These are phyloP conservation scores for Rhodotorula sp. DNA, from an alignment of 1,284 basidiomycete species.

Conservation along the genomic window DNA sequence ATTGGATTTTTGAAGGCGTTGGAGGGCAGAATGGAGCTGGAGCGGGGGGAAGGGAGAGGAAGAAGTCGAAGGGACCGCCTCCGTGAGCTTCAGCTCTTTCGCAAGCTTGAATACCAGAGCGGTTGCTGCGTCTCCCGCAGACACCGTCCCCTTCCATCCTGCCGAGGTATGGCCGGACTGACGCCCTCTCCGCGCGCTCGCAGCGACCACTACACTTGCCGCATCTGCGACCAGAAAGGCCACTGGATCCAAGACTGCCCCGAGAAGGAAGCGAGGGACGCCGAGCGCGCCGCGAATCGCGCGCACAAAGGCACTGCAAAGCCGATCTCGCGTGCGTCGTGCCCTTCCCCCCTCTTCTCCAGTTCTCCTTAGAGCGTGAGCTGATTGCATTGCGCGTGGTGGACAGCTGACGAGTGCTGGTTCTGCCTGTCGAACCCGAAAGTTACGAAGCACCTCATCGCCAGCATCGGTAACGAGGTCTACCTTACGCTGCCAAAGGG, in stretches of 20 bases:
- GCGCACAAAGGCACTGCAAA: constrained; percentile 54
- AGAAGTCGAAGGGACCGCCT: constrained; percentile 35
- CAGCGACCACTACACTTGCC: constrained; percentile 40
- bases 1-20: constrained; percentile 42
- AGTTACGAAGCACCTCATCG: constrained; percentile 87
- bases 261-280: constrained; percentile 46
- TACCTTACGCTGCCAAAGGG: constrained; percentile 92
- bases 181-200: background rate
- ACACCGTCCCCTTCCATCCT: background rate
- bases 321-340: constrained; percentile 74
- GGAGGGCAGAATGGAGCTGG: background rate
- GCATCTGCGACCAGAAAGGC: constrained; percentile 45
- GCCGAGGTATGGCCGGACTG: background rate
- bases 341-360: constrained; percentile 47
- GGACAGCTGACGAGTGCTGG: constrained; percentile 84
- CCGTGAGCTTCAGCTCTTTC: constrained; percentile 20
- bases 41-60: background rate
- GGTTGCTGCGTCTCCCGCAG: background rate
- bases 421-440: constrained; percentile 92
- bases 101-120: too few relatives aligned
- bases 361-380: too few relatives aligned
- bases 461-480: constrained; percentile 84
- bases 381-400: too few relatives aligned
- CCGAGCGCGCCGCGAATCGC: constrained; percentile 14
- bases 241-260: constrained; percentile 86